Evolutionary conservation across 345 rosid genomes (phyloP).

Genomic region (Acer negundo): DNA sequence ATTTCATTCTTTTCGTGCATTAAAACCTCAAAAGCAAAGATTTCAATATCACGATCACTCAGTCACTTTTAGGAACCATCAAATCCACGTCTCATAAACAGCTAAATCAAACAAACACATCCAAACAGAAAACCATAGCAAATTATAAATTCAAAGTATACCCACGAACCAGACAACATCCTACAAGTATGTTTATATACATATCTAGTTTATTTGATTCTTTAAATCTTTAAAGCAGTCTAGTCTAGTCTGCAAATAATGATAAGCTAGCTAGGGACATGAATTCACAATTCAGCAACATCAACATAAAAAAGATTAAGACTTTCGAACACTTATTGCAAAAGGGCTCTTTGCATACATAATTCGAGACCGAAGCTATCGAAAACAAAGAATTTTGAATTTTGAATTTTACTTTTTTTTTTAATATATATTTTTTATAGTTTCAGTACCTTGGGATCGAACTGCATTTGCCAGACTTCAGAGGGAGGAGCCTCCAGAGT

Average conservation of each 20-base stretch:
- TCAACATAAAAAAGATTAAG: neutral
- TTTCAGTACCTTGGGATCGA: constrained; percentile 73
- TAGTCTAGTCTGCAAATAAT: neutral
- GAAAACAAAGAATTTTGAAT: neutral
- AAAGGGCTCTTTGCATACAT: neutral
- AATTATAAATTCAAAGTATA: neutral
- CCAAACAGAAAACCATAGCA: neutral
- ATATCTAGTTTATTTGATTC: neutral
- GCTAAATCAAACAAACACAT: neutral
- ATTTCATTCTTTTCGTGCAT: neutral
- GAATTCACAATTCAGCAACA: neutral
- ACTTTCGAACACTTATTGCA: neutral
- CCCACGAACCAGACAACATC: neutral
- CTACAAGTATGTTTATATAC: neutral
- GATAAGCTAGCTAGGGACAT: neutral
- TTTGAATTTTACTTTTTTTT: neutral
- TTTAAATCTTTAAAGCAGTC: neutral
- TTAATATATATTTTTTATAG: too few species aligned
- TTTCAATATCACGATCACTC: neutral
- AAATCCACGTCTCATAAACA: neutral
- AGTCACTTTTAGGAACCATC: neutral
- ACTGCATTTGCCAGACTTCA: constrained; percentile 97
- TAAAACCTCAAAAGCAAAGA: neutral
- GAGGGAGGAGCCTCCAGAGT: constrained; percentile 95
- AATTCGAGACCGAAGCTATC: neutral